phyloP scores from a whole-genome alignment of 208 protist genomes.

The Wallacemonas sp. region DNA sequence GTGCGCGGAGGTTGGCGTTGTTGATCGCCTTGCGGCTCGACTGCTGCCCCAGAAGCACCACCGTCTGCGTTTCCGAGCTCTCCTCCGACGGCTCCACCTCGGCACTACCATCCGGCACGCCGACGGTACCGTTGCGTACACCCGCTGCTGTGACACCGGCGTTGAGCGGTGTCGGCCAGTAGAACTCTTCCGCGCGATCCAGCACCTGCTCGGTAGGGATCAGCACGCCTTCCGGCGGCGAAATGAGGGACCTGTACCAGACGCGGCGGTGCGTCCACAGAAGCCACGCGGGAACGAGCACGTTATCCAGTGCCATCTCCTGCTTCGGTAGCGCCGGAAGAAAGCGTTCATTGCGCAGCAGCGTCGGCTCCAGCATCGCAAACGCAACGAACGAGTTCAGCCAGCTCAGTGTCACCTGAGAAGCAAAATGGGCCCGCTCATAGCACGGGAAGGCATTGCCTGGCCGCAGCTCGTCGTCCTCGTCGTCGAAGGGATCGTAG shows the following conservation, averaged over 20 bases:
- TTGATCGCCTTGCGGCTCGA: constrained; percentile 31
- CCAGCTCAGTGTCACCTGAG: constrained; percentile 55
- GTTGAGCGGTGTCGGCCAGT: constrained; percentile 8
- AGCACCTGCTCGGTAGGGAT: constrained; percentile 49
- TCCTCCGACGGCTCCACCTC: constrained; percentile 26
- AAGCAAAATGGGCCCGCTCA: constrained; percentile 34
- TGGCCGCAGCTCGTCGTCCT: constrained; percentile 58
- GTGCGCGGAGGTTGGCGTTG: constrained; percentile 38
- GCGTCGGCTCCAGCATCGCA: constrained; percentile 46
- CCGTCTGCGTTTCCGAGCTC: constrained; percentile 53
- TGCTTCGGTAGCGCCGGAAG: constrained; percentile 54
- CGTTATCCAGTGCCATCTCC: constrained; percentile 46
- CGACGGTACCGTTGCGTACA: constrained; percentile 17
- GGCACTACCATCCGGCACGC: constrained; percentile 20
- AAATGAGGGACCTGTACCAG: constrained; percentile 36
- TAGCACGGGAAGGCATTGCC: constrained; percentile 62
- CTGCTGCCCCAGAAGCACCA: constrained; percentile 29
- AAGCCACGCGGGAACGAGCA: constrained; percentile 41
- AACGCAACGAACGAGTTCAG: constrained; percentile 61
- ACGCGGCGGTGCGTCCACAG: constrained; percentile 50
- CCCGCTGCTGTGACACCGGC: neutral
- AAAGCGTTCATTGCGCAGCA: constrained; percentile 60
- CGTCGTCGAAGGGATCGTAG: constrained; percentile 45
- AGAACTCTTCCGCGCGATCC: constrained; percentile 32
- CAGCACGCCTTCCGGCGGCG: constrained; percentile 33